These are phyloP conservation scores for Alloteropsis semialata DNA, from an alignment of 176 grass and related monocot genomes.

Conservation along the genomic window DNA sequence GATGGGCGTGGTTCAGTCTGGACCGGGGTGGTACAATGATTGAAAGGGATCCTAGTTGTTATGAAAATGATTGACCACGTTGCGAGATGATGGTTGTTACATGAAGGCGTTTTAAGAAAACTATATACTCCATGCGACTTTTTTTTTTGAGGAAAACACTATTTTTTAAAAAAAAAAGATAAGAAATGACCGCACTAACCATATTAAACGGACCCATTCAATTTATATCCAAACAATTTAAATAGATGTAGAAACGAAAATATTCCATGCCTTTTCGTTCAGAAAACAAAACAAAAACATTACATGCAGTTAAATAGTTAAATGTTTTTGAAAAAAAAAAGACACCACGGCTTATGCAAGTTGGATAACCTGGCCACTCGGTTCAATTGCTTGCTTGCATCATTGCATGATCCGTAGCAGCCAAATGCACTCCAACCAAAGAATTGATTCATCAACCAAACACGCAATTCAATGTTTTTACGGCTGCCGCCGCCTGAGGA, in stretches of 20 bases:
- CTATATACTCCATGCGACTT: background rate
- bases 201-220: background rate
- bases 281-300: background rate
- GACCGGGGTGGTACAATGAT: background rate
- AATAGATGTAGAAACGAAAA: background rate
- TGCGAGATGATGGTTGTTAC: background rate
- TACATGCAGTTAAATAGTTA: too few species aligned
- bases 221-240: background rate
- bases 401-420: background rate
- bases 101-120: background rate
- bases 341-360: background rate
- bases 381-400: background rate
- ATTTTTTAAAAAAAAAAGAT: background rate
- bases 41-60: background rate
- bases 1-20: background rate
- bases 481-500: background rate
- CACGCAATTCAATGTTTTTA: background rate
- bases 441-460: background rate
- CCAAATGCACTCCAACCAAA: background rate
- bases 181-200: background rate
- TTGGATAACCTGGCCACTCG: background rate
- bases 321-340: too few species aligned
- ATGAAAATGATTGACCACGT: slow-evolving; percentile 3
- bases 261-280: background rate
- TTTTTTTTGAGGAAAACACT: background rate